phyloP scores from a whole-genome alignment of 2,329 filamentous ascomycete genomes.

The Sclerotinia trifoliorum region DNA sequence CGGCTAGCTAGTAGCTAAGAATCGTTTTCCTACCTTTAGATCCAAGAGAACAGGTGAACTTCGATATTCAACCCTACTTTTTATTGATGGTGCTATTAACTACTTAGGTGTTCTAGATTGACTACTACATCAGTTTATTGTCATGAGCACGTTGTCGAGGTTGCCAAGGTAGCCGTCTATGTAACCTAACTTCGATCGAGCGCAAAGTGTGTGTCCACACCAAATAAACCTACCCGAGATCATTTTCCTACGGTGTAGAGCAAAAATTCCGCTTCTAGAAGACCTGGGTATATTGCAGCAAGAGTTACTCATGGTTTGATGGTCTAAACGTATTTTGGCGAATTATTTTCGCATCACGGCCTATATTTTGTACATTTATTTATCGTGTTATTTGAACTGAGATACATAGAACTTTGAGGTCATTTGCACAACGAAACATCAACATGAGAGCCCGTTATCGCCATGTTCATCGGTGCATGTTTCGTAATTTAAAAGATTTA shows the following conservation, averaged over 20 bases:
- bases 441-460: neutral
- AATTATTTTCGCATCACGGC: constrained; percentile 21
- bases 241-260: too few species aligned
- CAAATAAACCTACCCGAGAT: too few species aligned
- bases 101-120: neutral
- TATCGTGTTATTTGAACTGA: neutral
- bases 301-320: neutral
- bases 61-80: too few species aligned
- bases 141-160: neutral
- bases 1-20: neutral
- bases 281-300: neutral
- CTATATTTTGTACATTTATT: neutral
- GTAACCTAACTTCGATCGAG: too few species aligned
- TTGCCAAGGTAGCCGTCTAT: too few species aligned
- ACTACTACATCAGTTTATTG: too few species aligned
- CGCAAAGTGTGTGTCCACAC: too few species aligned
- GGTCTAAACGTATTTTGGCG: neutral
- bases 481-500: neutral
- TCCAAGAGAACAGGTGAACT: too few species aligned
- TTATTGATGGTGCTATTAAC: neutral
- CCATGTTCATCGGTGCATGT: too few species aligned
- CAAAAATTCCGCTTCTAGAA: neutral
- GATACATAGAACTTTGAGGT: neutral
- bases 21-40: neutral
- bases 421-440: neutral